Base-by-base conservation (phyloP, 164 flowering plant species). In the Warburgia ugandensis region DNA sequence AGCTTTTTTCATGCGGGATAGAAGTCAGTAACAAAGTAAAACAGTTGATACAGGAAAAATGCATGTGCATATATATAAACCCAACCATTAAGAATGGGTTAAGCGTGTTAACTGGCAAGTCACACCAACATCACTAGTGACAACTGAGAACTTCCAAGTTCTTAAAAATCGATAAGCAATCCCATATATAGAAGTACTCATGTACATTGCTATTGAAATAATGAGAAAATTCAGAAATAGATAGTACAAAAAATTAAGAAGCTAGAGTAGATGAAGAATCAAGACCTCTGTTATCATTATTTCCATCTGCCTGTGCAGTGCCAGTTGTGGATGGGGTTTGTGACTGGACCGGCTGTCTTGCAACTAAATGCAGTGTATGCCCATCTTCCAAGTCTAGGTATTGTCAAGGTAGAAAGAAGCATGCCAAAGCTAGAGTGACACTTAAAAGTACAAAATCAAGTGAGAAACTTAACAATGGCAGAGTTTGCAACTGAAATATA, bases 281-380 rank as follows among this genome's bases (percentile, higher is more conserved):
- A 36, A 38, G 52, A 86, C 84, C 91, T 70, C 61, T 69, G 32
- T 26, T 59, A 50, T 64, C 68, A 61, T 48, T 73, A 50, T 56
- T 64, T 8, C 63, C 67, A 67, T 29, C 60, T 9, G 78, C 42
- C 48, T 75, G 89, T 32, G 73, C 84, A 58, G 77, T 37, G 32
- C 59, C 61, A 4, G 73, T 20, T 41, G 73, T 75, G 55, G 84
- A 35, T 16, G 82, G 60, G 44, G 78, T 50, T 50, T 81, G 90
- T 29, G 86, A 38, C 52, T 77, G 81, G 13, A 71, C 50, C 41
- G 80, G 83, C 63, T 92, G 96, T 60, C 99, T 84, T 54, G 41
- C 90, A 50, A 94, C 97, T 47, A 94, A 69, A 67, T 94, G 99
- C 49, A 94, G 68, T 29, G 99, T 94, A 65, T 84, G 72, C 28